Evolutionary conservation across 371 early-diverging fungal genomes (phyloP), one percentile per base, ranked within the genome.

Genomic region (Furculomyces boomerangus): DNA sequence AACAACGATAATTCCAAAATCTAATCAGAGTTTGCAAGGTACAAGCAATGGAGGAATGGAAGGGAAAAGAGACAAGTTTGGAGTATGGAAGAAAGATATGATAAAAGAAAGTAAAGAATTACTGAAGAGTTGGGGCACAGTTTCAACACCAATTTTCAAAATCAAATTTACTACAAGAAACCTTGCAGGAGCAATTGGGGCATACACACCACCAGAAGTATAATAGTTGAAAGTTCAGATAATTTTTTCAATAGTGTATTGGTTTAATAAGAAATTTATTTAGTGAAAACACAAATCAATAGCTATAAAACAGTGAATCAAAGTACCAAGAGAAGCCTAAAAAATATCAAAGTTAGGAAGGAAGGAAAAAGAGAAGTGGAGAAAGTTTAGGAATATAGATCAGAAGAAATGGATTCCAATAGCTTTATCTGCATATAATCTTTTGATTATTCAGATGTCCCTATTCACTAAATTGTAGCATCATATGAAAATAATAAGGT

Each of bases 141-240:
- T 94, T 68, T 79, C 76, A 59, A 98, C 98, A 41, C 95, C 99
- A 1, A 73, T 97, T 39, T 83, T 84, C 64, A 74, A 75, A 56
- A 77, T 90, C 44, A 77, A 82, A 61, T 98, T 93, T 71, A 93
- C 91, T 24, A 76, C 79, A 63, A 77, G 90, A 53, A 99, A 98
- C 67, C 74, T 98, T 48, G 82, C 77, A 35, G 64, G 81, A 29
- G 83, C 80, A 47, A 76, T 76, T 29, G 86, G 86, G n/a, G 78
- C 84, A 54, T 76, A 55, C 58, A 35, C 35, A 35, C 10, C 35
- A 10, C 7, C 7, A 35, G 16, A 35, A 5, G 48, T 50, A 22
- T 50, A 30, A 37, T 10, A 24, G 35, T 35, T 35, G 16, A 35
- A 10, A 35, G 7, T 35, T 35, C 10, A 35, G 35, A 16, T 7